Conservation (phyloP, 2,329 filamentous ascomycete species). For the Pezicula radicicola region DNA sequence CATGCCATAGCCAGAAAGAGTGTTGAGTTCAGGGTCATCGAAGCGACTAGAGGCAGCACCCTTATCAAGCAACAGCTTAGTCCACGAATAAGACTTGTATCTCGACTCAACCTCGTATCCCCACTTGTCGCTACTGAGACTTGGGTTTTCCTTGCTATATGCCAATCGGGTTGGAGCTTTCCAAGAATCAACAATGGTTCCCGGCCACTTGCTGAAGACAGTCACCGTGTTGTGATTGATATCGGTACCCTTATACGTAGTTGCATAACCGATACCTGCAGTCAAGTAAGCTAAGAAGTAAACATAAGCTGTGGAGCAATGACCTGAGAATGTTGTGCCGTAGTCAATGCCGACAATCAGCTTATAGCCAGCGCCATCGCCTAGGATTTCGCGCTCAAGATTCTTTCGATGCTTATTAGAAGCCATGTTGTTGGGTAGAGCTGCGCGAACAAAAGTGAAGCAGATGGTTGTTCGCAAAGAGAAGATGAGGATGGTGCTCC, state of each 20-base stretch:
- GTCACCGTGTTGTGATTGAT: conserved; percentile 11
- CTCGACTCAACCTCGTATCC: conserved; percentile 18
- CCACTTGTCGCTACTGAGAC: conserved; percentile 13
- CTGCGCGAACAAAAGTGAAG: background rate
- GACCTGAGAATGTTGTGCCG: conserved; percentile 22
- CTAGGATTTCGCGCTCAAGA: background rate
- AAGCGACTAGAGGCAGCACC: conserved; percentile 7
- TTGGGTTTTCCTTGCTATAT: conserved; percentile 13
- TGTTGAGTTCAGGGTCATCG: conserved; percentile 14
- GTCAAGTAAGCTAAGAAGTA: background rate
- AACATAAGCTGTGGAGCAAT: background rate
- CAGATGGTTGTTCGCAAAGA: background rate
- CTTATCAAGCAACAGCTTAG: conserved; percentile 22
- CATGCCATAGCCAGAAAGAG: conserved; percentile 8
- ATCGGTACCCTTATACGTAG: conserved; percentile 5
- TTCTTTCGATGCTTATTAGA: background rate
- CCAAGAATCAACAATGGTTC: conserved; percentile 4
- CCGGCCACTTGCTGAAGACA: conserved; percentile 15
- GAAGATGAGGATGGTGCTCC: no score
- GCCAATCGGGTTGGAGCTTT: conserved; percentile 20
- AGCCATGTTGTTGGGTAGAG: background rate
- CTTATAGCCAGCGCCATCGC: conserved; percentile 7
- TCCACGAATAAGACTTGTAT: conserved; percentile 21
- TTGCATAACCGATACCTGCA: conserved; percentile 7
- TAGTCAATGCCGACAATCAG: conserved; percentile 24